Evolutionary conservation across 257 asterid genomes (phyloP).

Genomic region (Solanum clarkiae): DNA sequence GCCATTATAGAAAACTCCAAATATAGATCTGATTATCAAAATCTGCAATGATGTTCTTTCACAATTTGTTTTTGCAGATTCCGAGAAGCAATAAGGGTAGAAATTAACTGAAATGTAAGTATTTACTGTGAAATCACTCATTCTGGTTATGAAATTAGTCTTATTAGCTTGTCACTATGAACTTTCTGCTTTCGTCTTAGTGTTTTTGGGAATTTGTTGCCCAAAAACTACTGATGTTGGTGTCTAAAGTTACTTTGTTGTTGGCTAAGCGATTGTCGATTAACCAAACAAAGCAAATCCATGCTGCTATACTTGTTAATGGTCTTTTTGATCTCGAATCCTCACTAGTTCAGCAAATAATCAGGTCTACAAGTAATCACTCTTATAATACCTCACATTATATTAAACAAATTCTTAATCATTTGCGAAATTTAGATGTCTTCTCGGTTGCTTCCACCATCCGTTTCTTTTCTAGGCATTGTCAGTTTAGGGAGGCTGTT

Average conservation of each 20-base stretch:
- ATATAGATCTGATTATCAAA: not conserved
- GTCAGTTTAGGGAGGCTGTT: conserved; percentile 45
- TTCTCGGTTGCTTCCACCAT: conserved; percentile 34
- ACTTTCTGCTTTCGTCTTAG: not conserved
- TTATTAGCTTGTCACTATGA: not conserved
- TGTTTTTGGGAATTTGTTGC: not conserved
- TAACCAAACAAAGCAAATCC: conserved; percentile 53
- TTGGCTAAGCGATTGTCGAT: conserved; percentile 18
- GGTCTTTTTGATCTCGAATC: conserved; percentile 31
- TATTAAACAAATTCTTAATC: conserved; percentile 23
- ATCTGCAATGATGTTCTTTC: not conserved
- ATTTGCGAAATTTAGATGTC: conserved; percentile 22
- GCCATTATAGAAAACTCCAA: not conserved
- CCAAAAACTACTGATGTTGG: conserved; percentile 18
- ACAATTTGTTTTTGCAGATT: not conserved
- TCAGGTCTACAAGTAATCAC: conserved; percentile 14
- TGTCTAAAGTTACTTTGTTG: conserved; percentile 14
- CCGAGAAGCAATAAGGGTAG: not conserved
- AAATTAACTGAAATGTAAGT: not conserved
- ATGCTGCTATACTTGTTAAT: conserved; percentile 38
- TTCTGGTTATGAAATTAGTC: not conserved
- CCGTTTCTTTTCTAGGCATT: conserved; percentile 53
- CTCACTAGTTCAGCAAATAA: conserved; percentile 25
- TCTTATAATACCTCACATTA: conserved; percentile 18
- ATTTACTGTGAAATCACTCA: not conserved